Evolutionary conservation across 106 monocot species (phyloP).

Genomic region (Dendrobium chrysotoxum): DNA sequence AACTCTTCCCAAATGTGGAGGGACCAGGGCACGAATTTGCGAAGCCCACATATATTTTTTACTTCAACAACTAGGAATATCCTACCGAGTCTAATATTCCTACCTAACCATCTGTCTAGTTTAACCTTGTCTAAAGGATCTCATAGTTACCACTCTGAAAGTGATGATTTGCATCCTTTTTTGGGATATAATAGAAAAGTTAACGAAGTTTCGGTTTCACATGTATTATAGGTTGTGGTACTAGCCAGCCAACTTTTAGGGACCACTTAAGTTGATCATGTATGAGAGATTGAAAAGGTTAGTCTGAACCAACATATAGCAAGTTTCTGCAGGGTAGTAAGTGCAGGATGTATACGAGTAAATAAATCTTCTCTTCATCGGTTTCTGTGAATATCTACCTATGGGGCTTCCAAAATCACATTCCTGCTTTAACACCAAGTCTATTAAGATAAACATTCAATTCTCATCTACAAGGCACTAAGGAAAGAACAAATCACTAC

Average conservation of each 20-base stretch:
- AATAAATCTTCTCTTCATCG: neutral
- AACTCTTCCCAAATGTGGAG: too few relatives aligned
- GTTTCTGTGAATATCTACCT: conserved; percentile 2
- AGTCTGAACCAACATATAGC: neutral
- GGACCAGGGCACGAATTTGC: too few relatives aligned
- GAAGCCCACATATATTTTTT: neutral
- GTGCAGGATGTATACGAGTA: neutral
- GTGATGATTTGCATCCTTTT: neutral
- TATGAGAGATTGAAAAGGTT: neutral
- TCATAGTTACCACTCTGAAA: neutral
- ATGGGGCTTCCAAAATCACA: neutral
- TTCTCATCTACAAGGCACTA: neutral
- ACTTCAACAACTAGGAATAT: neutral
- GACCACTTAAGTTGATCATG: neutral
- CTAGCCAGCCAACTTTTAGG: neutral
- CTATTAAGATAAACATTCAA: neutral
- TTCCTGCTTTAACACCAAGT: neutral
- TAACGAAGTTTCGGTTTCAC: neutral
- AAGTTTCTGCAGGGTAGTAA: neutral
- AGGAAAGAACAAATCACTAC: neutral
- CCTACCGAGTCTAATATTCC: neutral
- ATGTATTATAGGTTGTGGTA: neutral
- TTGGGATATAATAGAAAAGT: neutral
- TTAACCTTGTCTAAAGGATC: neutral
- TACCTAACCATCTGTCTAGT: neutral